Base-by-base conservation (phyloP, 2,329 filamentous ascomycete species). In the Sclerotiophoma versabilis region DNA sequence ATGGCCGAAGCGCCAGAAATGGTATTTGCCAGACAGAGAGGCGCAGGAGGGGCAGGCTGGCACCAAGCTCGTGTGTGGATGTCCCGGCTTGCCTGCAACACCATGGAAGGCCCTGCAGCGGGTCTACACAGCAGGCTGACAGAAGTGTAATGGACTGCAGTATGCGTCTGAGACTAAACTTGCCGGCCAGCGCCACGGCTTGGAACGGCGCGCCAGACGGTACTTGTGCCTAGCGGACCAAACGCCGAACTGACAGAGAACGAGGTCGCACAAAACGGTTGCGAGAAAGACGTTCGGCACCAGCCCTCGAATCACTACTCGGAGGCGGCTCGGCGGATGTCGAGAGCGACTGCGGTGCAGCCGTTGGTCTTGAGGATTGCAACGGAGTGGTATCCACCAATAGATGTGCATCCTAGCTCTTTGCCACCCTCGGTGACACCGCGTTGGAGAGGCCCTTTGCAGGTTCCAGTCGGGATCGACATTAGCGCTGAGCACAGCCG, bases 161-260 rank as follows among this genome's bases (percentile, higher is more conserved):
- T 27, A 48, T 54, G 54, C 45, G 37, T 57, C 30, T 49, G 54
- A 58, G 54, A 57, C 61, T 50, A 49, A 46, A 58, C 49, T 7
- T 51, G 38, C 41, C 57, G 58, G 36, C 54, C 58, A 61, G 57
- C 60, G 66, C 64, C 60, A 64, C 54, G 53, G 45, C 41, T 48
- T 48, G 45, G 50, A 25, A 44, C 36, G 45, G 52, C 43, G 52
- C 42, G 49, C 37, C 57, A 43, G 32, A 27, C 37, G 26, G 37
- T n/a, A 42, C 38, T 44, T 34, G 26, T 33, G 38, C 44, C 15
- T 49, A 38, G 50, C 34, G 50, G 44, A 10, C 26, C 54, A 53
- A 38, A 39, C 26, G 15, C n/a, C 41, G 46, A 23, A 41, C 33
- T 23, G 34, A 34, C 30, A 46, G 45, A 55, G 52, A 49, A 54